Conservation (phyloP, 2,329 filamentous ascomycete genomes). For the Cytospora schulzeri region DNA sequence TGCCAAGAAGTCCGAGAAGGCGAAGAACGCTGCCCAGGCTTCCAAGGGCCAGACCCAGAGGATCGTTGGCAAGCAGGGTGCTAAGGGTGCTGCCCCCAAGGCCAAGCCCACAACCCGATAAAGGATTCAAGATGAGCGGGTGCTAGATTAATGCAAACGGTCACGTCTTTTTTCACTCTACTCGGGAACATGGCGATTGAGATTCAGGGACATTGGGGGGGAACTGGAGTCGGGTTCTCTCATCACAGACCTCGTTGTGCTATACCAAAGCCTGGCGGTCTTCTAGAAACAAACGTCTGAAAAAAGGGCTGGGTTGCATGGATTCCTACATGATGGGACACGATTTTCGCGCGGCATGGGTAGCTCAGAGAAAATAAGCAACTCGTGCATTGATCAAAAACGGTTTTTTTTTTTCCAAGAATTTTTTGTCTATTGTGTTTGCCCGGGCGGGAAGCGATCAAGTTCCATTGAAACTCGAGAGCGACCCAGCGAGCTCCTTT, state of each 20-base stretch:
- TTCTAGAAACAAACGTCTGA: constrained; percentile 25
- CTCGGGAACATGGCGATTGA: constrained; percentile 22
- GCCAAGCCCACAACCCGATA: constrained; percentile 85
- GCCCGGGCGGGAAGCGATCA: neutral
- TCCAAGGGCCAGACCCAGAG: constrained; percentile 77
- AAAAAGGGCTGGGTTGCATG: constrained; percentile 34
- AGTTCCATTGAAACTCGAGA: neutral
- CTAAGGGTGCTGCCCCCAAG: constrained; percentile 88
- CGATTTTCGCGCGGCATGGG: constrained; percentile 33
- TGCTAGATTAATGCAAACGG: constrained; percentile 20
- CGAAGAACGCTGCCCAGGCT: constrained; percentile 77
- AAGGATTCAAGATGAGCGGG: constrained; percentile 38
- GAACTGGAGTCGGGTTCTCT: constrained; percentile 30
- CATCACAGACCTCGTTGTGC: constrained; percentile 25
- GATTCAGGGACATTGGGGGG: constrained; percentile 27
- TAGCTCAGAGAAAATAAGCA: constrained; percentile 36
- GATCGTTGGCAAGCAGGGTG: constrained; percentile 95
- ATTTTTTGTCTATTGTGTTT: constrained; percentile 6
- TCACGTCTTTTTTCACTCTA: constrained; percentile 18
- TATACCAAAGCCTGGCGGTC: constrained; percentile 27
- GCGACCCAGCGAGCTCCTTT: neutral
- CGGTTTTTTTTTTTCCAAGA: neutral
- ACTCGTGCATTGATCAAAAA: constrained; percentile 36
- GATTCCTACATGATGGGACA: constrained; percentile 33
- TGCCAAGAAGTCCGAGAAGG: constrained; percentile 99